Evolutionary conservation across 805 yeast species (phyloP).

Genomic region (Saturnispora diversa): DNA sequence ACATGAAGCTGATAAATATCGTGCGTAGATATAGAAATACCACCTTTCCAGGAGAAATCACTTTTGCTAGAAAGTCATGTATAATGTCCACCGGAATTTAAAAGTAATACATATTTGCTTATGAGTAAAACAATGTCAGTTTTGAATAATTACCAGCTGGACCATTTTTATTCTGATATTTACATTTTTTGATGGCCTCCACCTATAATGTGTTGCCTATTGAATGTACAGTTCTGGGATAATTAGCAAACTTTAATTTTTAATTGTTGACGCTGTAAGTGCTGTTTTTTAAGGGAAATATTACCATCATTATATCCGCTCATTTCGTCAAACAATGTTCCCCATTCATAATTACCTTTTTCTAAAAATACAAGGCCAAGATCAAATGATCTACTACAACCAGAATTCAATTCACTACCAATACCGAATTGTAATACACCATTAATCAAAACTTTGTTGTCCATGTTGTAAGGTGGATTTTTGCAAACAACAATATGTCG

Average conservation of each 20-base stretch:
- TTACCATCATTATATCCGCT: slow-evolving; percentile 22
- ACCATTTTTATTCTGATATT: no score
- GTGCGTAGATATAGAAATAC: no score
- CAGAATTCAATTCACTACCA: slow-evolving; percentile 35
- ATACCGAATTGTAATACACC: slow-evolving; percentile 62
- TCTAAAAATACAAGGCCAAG: slow-evolving; percentile 61
- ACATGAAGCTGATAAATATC: no score
- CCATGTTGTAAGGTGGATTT: slow-evolving; percentile 30
- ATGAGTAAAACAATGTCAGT: no score
- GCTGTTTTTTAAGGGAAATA: slow-evolving; percentile 26
- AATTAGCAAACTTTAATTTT: slow-evolving; percentile 21
- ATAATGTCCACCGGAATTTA: no score
- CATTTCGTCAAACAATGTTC: slow-evolving; percentile 47
- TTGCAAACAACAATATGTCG: slow-evolving; percentile 47
- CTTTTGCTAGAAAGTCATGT: no score
- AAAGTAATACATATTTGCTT: no score
- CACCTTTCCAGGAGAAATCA: no score
- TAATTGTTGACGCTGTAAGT: slow-evolving; percentile 33
- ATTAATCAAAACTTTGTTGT: slow-evolving; percentile 55
- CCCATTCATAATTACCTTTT: slow-evolving; percentile 79
- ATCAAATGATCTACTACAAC: slow-evolving; percentile 34
- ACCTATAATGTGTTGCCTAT: no score
- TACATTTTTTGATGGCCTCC: no score
- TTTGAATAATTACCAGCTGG: no score
- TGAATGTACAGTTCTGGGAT: no score